phyloP scores from a whole-genome alignment of 371 early-diverging fungal species.

The Rhizomucor pusillus region DNA sequence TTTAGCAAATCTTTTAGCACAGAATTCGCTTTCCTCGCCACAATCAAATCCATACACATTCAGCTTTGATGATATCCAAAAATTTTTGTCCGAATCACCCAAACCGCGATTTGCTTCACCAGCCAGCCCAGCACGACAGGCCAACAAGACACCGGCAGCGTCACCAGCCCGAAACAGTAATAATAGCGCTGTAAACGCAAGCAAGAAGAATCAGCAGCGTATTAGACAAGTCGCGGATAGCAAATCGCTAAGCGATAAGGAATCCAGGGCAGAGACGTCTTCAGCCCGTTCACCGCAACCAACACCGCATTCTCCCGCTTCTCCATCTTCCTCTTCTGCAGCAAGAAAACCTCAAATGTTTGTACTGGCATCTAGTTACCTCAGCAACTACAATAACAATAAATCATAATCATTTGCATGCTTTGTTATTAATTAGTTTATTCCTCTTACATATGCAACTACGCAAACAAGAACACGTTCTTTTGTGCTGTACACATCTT shows the following conservation, averaged over 20 bases:
- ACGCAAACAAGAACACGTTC: slow-evolving; percentile 70
- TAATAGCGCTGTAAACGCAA: background rate
- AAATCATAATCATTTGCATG: background rate
- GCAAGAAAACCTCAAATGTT: slow-evolving; percentile 18
- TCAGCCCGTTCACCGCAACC: slow-evolving; percentile 5
- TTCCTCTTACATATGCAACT: slow-evolving; percentile 7
- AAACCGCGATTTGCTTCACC: background rate
- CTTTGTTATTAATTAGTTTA: background rate
- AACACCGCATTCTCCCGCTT: slow-evolving; percentile 3
- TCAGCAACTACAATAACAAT: slow-evolving; percentile 17
- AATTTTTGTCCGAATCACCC: slow-evolving; percentile 15
- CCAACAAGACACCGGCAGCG: background rate
- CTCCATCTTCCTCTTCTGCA: slow-evolving; percentile 6
- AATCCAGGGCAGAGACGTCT: no score
- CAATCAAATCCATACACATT: slow-evolving; percentile 1
- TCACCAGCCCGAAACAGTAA: background rate
- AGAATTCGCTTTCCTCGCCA: slow-evolving; percentile 14
- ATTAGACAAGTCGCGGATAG: no score
- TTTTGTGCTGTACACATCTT: slow-evolving; percentile 76
- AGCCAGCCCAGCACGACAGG: background rate
- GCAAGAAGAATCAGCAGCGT: slow-evolving; percentile 4
- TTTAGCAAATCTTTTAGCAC: slow-evolving; percentile 6
- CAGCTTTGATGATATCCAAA: slow-evolving; percentile 20
- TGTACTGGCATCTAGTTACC: slow-evolving; percentile 21
- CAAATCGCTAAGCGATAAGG: no score